A percentile compares a stretch with the other conserved stretches of the same genome.
phyloP scores from a whole-genome alignment of 495 filamentous ascomycete genomes.

The Xeromyces bisporus region DNA sequence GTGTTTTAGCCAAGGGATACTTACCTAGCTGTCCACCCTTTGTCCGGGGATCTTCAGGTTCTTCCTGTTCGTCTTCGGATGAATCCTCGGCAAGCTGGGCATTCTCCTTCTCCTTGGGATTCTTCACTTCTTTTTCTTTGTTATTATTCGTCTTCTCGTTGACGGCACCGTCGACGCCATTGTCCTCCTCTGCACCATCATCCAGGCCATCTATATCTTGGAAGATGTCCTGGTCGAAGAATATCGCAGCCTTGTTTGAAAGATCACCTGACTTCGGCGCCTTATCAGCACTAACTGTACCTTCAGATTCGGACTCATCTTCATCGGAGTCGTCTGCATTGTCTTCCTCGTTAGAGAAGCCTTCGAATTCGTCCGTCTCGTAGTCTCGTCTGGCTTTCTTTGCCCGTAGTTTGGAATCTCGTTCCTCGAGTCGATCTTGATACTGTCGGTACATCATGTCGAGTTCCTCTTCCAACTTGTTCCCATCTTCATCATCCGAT shows the following conservation, averaged over 20 bases:
- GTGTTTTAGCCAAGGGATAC: conserved; percentile 10
- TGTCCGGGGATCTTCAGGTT: conserved; percentile 46
- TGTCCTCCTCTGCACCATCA: conserved; percentile 27
- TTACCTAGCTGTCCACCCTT: conserved; percentile 54
- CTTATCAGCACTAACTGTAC: conserved; percentile 29
- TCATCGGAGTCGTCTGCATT: conserved; percentile 36
- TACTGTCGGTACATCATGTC: conserved; percentile 78
- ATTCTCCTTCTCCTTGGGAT: conserved; percentile 38
- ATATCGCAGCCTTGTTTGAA: conserved; percentile 66
- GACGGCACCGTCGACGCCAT: conserved; percentile 21
- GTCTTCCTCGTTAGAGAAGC: conserved; percentile 57
- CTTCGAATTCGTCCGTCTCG: conserved; percentile 78
- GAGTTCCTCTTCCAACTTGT: conserved; percentile 65
- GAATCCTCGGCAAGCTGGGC: conserved; percentile 27
- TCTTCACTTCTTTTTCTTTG: conserved; percentile 10
- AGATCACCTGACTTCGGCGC: conserved; percentile 34
- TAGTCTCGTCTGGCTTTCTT: conserved; percentile 75
- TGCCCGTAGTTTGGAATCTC: conserved; percentile 71
- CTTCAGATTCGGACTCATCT: conserved; percentile 37
- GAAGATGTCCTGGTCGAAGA: conserved; percentile 95
- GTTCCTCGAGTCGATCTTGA: conserved; percentile 56
- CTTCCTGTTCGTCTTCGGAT: conserved; percentile 43
- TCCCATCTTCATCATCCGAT: conserved; percentile 64
- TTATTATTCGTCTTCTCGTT: conserved; percentile 29
- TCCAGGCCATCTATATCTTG: conserved; percentile 48